These are phyloP conservation scores for Penicillium concentricum DNA, from an alignment of 2,329 filamentous ascomycete genomes.

Conservation along the genomic window DNA sequence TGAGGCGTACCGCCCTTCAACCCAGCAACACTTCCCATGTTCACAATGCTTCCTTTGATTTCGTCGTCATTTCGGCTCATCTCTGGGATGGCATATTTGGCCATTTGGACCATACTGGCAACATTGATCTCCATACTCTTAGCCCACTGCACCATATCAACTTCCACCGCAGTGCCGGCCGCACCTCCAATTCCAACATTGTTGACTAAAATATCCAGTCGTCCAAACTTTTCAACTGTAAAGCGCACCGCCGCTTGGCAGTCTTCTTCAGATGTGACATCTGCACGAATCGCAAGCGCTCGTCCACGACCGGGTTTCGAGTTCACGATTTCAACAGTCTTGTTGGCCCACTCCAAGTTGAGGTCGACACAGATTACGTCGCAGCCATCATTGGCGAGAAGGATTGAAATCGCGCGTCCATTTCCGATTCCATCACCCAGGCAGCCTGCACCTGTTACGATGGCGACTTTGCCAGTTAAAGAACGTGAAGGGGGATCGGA, in stretches of 20 bases:
- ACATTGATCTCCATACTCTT: conserved; percentile 62
- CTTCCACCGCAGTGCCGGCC: conserved; percentile 58
- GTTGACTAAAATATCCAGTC: conserved; percentile 64
- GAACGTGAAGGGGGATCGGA: conserved; percentile 25
- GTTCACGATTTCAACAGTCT: conserved; percentile 55
- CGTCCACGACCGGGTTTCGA: conserved; percentile 38
- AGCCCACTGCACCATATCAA: conserved; percentile 60
- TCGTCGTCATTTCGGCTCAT: conserved; percentile 57
- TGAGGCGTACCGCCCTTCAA: conserved; percentile 54
- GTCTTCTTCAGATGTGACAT: conserved; percentile 56
- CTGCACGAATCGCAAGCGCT: conserved; percentile 37
- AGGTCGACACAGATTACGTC: conserved; percentile 60
- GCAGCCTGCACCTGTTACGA: conserved; percentile 61
- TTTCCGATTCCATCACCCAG: conserved; percentile 60
- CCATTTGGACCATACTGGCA: conserved; percentile 64
- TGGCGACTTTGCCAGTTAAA: conserved; percentile 33
- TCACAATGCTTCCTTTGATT: conserved; percentile 39
- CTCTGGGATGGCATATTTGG: conserved; percentile 59
- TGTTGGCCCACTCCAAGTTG: conserved; percentile 50
- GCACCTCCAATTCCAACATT: conserved; percentile 63
- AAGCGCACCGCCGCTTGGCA: conserved; percentile 47
- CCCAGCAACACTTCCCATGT: conserved; percentile 61
- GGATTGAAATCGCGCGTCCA: conserved; percentile 57
- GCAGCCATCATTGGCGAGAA: conserved; percentile 60
- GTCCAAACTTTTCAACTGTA: conserved; percentile 49